Conservation (phyloP, 805 yeast species). For the Nakazawaea anatomiae region DNA sequence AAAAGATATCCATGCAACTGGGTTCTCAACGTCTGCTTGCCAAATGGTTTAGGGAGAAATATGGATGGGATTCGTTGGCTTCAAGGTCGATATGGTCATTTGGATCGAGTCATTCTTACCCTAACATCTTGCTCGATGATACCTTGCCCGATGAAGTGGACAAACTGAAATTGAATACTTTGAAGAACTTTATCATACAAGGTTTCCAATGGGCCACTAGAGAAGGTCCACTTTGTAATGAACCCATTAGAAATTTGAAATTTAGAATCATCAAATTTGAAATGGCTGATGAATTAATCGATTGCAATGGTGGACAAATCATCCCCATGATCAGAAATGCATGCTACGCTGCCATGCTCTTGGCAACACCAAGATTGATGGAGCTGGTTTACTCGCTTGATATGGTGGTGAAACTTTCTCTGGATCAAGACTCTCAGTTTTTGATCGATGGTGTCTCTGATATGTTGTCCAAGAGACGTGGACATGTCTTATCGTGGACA, state of each 20-base stretch:
- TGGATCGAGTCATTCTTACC: constrained; percentile 47
- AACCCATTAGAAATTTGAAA: constrained; percentile 62
- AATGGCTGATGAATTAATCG: constrained; percentile 40
- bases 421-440: constrained; percentile 32
- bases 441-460: constrained; percentile 17
- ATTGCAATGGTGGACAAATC: constrained; percentile 59
- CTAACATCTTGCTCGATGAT: constrained; percentile 62
- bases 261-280: constrained; percentile 64
- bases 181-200: constrained; percentile 53
- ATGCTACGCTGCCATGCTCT: constrained; percentile 71
- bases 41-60: constrained; percentile 47
- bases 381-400: constrained; percentile 74
- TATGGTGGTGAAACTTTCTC: constrained; percentile 28
- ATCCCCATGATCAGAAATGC: constrained; percentile 83
- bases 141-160: constrained; percentile 70
- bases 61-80: constrained; percentile 79
- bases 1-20: constrained; percentile 25
- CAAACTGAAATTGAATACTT: constrained; percentile 34
- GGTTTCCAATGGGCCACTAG: constrained; percentile 82
- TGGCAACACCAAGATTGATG: constrained; percentile 74
- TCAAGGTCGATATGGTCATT: constrained; percentile 80
- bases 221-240: constrained; percentile 94
- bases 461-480: constrained; percentile 62
- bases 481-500: constrained; percentile 38
- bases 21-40: constrained; percentile 36